phyloP scores from a whole-genome alignment of 1,284 basidiomycete species.

The Fomitopsis pinicola region DNA sequence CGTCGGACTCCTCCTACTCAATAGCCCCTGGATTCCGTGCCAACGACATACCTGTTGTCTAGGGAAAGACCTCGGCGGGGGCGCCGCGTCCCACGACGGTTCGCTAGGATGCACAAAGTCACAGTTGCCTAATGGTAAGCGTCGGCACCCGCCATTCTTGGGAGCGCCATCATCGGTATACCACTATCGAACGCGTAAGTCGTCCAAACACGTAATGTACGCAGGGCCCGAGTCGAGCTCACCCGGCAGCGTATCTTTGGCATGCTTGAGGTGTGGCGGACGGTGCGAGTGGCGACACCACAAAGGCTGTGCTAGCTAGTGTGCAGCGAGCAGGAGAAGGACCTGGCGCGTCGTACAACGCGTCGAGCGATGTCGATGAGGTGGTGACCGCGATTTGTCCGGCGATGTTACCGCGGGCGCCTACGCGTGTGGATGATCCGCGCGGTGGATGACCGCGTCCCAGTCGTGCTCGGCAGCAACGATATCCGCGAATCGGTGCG shows the following conservation, averaged over 20 bases:
- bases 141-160: slow-evolving; percentile 12
- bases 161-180: slow-evolving; percentile 19
- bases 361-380: not conserved
- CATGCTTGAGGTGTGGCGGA: slow-evolving; percentile 1
- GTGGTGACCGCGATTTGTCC: not conserved
- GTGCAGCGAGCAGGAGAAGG: too few relatives aligned
- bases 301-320: too few relatives aligned
- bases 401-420: not conserved
- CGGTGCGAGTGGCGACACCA: too few relatives aligned
- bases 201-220: not conserved
- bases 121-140: slow-evolving; percentile 9
- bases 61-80: not conserved
- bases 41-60: not conserved
- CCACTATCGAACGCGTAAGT: slow-evolving; percentile 9
- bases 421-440: not conserved
- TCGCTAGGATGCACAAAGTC: slow-evolving; percentile 22
- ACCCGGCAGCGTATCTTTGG: slow-evolving; percentile 10
- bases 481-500: too few relatives aligned
- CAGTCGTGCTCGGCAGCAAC: not conserved
- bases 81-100: slow-evolving; percentile 15
- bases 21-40: not conserved
- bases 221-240: slow-evolving; percentile 3
- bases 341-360: not conserved
- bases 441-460: not conserved
- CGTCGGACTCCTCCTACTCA: too few relatives aligned